Evolutionary conservation across 129 eudicot species (phyloP).

Genomic region (Pittosporum tobira): DNA sequence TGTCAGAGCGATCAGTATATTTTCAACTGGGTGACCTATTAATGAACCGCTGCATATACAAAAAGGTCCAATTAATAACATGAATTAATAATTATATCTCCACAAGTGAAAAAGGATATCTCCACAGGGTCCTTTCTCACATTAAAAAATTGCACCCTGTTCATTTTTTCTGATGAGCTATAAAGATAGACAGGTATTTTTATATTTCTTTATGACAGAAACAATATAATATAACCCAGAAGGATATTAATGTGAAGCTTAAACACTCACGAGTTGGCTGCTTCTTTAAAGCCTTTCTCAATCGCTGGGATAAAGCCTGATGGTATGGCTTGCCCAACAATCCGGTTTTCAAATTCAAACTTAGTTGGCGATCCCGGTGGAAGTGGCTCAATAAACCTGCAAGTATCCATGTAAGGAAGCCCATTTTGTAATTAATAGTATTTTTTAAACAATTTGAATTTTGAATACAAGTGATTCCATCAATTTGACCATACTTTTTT

Average conservation of each 20-base stretch:
- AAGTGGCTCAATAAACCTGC: slow-evolving; percentile 86
- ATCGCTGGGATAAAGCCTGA: slow-evolving; percentile 83
- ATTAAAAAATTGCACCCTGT: too few relatives aligned
- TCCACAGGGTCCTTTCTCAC: too few relatives aligned
- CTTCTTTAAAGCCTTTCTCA: slow-evolving; percentile 96
- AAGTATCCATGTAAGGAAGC: neutral
- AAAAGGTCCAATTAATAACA: slow-evolving; percentile 6
- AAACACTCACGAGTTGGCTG: slow-evolving; percentile 90
- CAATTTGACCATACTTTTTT: too few relatives aligned
- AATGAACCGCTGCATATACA: slow-evolving; percentile 71
- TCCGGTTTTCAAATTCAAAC: slow-evolving; percentile 86
- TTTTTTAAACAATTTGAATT: too few relatives aligned
- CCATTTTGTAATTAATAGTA: too few relatives aligned
- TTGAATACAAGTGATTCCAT: too few relatives aligned
- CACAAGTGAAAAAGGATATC: neutral
- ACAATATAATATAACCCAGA: neutral
- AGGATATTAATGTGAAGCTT: slow-evolving; percentile 1
- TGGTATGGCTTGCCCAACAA: slow-evolving; percentile 91
- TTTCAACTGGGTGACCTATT: slow-evolving; percentile 95
- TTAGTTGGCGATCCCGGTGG: slow-evolving; percentile 67
- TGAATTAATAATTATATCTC: neutral
- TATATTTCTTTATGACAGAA: neutral
- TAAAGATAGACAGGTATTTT: neutral
- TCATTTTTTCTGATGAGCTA: neutral
- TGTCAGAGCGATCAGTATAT: slow-evolving; percentile 62